Base-by-base conservation (phyloP, 805 yeast species). In the Wickerhamomyces sydowiorum region DNA sequence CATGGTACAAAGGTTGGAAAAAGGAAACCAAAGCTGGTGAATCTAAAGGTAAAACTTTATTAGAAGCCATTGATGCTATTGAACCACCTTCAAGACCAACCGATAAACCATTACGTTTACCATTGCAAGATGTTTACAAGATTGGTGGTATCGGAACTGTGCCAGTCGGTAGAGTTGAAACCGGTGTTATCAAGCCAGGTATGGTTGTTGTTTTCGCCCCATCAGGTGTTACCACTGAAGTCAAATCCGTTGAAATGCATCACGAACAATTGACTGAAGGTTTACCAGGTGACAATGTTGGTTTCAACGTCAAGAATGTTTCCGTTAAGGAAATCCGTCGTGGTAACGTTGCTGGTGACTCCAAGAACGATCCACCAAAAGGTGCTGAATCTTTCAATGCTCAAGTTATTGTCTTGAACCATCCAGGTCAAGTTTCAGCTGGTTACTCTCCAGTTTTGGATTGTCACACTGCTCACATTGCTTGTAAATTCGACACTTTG, bases 161-260 rank as follows among this genome's bases (percentile, higher is more conserved):
- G 77, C 93, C 93, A 75, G 93, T 84, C 80, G 93, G 93, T 69
- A 83, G 93, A 79, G 91, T 84, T 67, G 93, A 84, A 80, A 84
- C 93, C 75, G 93, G 93, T 84, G 74, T 81, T 61, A 85, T 84
- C 78, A 84, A 83, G 82, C 81, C 91, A 69, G 93, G 91, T 81
- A 83, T 83, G 91, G 79, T 85, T 70, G 91, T 83, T 57, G 78
- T 86, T 66, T 83, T 83, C 64, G 93, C 93, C 73, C 93, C 93
- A 74, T 85, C 88, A 66, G 88, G 88, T 77, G 90, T 84, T 65
- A 84, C 93, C 73, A 85, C 93, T 67, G 93, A 84, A 73, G 91
- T 84, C 69, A 84, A 85, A 79, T 84, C 91, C 73, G 91, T 84
- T 61, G 93, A 84, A 77, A 84, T 85, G 93, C 93, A 84, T 74